A percentile compares a stretch with the other conserved stretches of the same genome.
phyloP scores from a whole-genome alignment of 2,329 filamentous ascomycete genomes.

The Apiospora aurea region DNA sequence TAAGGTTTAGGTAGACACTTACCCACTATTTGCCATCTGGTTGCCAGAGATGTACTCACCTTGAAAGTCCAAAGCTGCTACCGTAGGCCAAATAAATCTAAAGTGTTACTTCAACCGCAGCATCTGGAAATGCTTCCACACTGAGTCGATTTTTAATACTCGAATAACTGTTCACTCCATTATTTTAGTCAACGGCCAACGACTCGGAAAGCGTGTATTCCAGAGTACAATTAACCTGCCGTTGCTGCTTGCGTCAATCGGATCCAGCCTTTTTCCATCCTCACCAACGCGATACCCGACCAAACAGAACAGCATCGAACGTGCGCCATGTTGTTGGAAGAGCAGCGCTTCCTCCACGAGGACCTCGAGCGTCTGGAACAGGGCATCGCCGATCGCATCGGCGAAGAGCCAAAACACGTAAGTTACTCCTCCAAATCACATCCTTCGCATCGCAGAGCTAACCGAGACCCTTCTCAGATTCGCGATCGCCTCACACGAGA shows the following conservation, averaged over 20 bases:
- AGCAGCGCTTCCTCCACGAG: conserved; percentile 93
- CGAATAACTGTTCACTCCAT: too few relatives aligned
- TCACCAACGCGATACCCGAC: too few relatives aligned
- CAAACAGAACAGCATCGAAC: too few relatives aligned
- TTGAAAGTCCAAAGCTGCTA: not conserved
- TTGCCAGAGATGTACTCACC: not conserved
- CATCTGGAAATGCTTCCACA: too few relatives aligned
- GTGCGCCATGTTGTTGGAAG: conserved; percentile 80
- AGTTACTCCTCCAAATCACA: conserved; percentile 41
- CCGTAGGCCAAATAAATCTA: too few relatives aligned
- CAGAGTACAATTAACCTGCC: too few relatives aligned
- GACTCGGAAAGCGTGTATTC: too few relatives aligned
- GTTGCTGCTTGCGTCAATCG: too few relatives aligned
- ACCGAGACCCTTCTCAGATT: conserved; percentile 60
- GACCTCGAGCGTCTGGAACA: conserved; percentile 96
- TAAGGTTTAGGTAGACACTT: not conserved
- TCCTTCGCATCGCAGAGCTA: not conserved
- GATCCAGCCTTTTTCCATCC: too few relatives aligned
- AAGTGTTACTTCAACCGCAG: too few relatives aligned
- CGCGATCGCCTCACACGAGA: conserved; percentile 89
- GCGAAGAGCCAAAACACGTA: conserved; percentile 88
- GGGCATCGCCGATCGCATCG: conserved; percentile 86
- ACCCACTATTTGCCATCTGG: not conserved
- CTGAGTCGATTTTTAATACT: too few relatives aligned
- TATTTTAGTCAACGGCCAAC: too few relatives aligned